Percentiles rank a stretch among this genome's conserved stretches.
Conservation (phyloP, 2,329 filamentous ascomycete species). For the Verticillium nubilum region DNA sequence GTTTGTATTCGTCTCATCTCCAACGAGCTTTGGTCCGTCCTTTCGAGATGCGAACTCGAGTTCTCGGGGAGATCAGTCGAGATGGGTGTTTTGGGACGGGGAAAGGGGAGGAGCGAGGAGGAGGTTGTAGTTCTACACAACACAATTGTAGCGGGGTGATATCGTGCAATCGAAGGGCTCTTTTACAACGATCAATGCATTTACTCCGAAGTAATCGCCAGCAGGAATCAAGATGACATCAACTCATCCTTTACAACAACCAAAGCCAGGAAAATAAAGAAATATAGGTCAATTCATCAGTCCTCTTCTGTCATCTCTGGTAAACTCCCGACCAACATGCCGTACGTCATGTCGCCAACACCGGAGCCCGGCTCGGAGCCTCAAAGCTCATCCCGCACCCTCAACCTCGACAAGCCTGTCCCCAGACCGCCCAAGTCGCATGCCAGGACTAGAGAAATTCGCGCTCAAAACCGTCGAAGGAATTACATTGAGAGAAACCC, state of each 20-base stretch:
- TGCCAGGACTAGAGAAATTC: constrained; percentile 39
- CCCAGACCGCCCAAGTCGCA: constrained; percentile 39
- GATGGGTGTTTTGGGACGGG: too few relatives aligned
- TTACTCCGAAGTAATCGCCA: background rate
- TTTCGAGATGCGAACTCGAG: too few relatives aligned
- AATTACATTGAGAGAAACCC: constrained; percentile 70
- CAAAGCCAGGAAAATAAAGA: background rate
- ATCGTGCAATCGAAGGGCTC: background rate
- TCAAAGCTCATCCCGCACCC: background rate
- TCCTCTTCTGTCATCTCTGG: background rate
- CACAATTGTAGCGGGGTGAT: too few relatives aligned
- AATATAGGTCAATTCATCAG: background rate
- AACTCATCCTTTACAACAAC: background rate
- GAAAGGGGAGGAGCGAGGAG: too few relatives aligned
- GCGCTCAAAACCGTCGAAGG: constrained; percentile 69
- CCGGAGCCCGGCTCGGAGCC: background rate
- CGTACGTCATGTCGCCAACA: background rate
- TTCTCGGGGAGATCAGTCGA: too few relatives aligned
- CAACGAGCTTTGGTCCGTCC: too few relatives aligned
- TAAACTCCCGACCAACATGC: background rate
- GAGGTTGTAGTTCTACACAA: too few relatives aligned
- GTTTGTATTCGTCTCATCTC: too few relatives aligned
- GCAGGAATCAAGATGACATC: background rate
- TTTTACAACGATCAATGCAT: background rate
- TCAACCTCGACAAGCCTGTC: constrained; percentile 28